Evolutionary conservation across 345 rosid species (phyloP).

Genomic region (Acer yangbiense): DNA sequence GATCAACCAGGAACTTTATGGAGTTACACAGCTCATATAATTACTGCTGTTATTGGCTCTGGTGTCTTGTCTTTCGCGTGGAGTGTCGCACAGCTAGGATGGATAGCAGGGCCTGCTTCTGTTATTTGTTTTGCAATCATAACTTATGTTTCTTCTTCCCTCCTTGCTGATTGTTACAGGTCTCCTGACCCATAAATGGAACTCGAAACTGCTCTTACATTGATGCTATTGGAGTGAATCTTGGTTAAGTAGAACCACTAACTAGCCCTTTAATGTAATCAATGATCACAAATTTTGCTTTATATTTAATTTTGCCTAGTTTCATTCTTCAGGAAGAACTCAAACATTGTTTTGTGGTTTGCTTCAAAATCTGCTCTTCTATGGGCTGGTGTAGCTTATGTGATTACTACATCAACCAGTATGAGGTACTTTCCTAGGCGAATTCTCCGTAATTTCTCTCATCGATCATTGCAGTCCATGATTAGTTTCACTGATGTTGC

Average conservation of each 20-base stretch:
- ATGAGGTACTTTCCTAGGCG: constrained; percentile 49
- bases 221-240: constrained; percentile 45
- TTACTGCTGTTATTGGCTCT: constrained; percentile 52
- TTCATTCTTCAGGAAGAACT: constrained; percentile 43
- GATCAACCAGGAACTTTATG: constrained; percentile 51
- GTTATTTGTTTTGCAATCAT: constrained; percentile 51
- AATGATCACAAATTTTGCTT: no score
- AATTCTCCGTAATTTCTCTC: constrained; percentile 9
- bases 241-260: constrained; percentile 32
- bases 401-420: constrained; percentile 59
- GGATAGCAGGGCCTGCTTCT: constrained; percentile 61
- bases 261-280: no score
- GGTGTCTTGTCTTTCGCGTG: constrained; percentile 67
- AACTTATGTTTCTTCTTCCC: constrained; percentile 49
- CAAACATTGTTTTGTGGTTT: constrained; percentile 58
- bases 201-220: constrained; percentile 41
- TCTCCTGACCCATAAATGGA: constrained; percentile 47
- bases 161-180: constrained; percentile 60
- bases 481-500: background rate
- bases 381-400: constrained; percentile 61
- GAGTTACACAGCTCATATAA: constrained; percentile 52
- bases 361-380: constrained; percentile 51
- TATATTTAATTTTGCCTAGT: constrained; percentile 12
- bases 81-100: constrained; percentile 67
- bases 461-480: background rate